Conservation (phyloP, 2,329 filamentous ascomycete genomes). For the Myriangium duriaei region DNA sequence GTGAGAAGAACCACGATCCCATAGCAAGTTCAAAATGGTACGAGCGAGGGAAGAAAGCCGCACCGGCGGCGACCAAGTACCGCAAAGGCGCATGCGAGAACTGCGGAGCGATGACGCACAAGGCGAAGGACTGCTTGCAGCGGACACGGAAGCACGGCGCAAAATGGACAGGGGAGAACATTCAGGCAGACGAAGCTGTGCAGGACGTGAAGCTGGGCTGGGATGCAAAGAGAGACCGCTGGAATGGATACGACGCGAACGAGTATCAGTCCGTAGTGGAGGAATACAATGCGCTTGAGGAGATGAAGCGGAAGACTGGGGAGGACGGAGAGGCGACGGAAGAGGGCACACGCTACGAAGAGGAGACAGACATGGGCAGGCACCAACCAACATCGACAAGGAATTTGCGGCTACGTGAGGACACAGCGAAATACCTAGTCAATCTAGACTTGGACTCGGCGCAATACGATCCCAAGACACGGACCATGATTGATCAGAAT, state of each 20-base stretch:
- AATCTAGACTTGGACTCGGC: constrained; percentile 94
- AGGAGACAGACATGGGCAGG: constrained; percentile 92
- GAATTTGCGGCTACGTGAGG: constrained; percentile 83
- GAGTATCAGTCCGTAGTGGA: constrained; percentile 82
- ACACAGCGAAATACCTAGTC: constrained; percentile 91
- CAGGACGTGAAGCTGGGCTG: constrained; percentile 81
- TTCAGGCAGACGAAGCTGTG: constrained; percentile 79
- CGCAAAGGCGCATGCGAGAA: constrained; percentile 98
- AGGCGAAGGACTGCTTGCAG: constrained; percentile 83
- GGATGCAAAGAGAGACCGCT: constrained; percentile 94
- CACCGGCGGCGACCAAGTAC: constrained; percentile 86
- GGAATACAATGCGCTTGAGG: constrained; percentile 77
- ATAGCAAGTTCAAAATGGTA: constrained; percentile 72
- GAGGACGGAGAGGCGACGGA: constrained; percentile 37
- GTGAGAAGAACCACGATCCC: constrained; percentile 46
- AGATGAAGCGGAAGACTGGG: constrained; percentile 43
- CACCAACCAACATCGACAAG: constrained; percentile 83
- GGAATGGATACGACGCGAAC: constrained; percentile 91
- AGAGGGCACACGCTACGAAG: constrained; percentile 61
- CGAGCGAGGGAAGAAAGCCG: constrained; percentile 71
- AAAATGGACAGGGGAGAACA: constrained; percentile 83
- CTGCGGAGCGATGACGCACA: constrained; percentile 94
- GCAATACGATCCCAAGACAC: constrained; percentile 93
- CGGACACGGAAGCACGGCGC: constrained; percentile 81
- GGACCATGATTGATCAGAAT: constrained; percentile 75